Evolutionary conservation across 2,329 filamentous ascomycete species (phyloP), one percentile per base, ranked within the genome.

Genomic region (Neonectria neomacrospora): DNA sequence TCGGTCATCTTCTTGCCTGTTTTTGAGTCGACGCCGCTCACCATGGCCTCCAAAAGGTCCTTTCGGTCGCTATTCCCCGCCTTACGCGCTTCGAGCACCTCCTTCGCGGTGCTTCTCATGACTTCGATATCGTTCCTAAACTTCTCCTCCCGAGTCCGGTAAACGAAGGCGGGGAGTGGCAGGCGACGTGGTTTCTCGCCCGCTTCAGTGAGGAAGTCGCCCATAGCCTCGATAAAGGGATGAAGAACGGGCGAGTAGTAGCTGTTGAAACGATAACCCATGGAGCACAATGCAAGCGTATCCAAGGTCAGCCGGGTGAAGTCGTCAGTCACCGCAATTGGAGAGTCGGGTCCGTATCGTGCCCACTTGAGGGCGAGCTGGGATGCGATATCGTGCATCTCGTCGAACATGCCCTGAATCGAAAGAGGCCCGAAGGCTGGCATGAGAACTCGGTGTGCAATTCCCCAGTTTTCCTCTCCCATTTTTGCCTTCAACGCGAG

Each of bases 301-400:
- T 93, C 91, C 5, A 93, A 82, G 0, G 90, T 88, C 22, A 93
- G 78, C 16, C 90, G 84, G 3, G 90, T 91, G 65, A 91, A 91
- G 74, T 92, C 89, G n/a, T 90, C 87, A 0, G 85, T 83, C 0
- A 86, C 85, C 28, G 81, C 78, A 59, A 94, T 90, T 9, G 83
- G 79, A 47, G 82, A 73, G 3, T 80, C 75, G 0, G 86, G 78
- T 1, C 90, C 91, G 65, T 86, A 82, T 48, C 90, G 83, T 9
- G 88, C 89, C 86, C 89, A 90, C 74, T 91, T 91, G 75, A 91
- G 81, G 4, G 85, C 82, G 44, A 92, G 77, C 70, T 92, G 89
- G 0, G 81, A 81, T 3, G 88, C 85, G 64, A 91, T 86, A 66
- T 91, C 90, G 67, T 88, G 82, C 87, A 90, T 90, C 67, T 89